A percentile compares a stretch with the other conserved stretches of the same genome.
Evolutionary conservation across 75 land plant genomes (phyloP).

Genomic region (Selaginella tamariscina): DNA sequence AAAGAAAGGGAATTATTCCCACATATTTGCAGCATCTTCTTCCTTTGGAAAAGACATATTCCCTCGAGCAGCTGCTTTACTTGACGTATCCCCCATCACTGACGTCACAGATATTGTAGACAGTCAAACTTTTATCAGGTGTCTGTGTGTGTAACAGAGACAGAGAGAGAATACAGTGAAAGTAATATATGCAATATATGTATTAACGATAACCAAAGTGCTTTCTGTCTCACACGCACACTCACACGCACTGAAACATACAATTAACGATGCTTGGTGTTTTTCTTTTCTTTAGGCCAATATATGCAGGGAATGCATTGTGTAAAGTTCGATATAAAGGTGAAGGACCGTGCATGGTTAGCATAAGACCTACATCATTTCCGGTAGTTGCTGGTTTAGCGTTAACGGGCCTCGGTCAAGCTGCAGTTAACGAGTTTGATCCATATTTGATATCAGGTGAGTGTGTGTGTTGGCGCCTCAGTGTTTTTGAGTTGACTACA

Average conservation of each 20-base stretch:
- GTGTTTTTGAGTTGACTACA: no score
- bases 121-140: constrained; percentile 69
- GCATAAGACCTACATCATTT: constrained; percentile 76
- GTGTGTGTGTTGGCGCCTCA: no score
- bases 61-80: constrained; percentile 82
- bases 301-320: constrained; percentile 96
- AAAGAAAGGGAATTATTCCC: constrained; percentile 44
- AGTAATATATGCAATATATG: no score
- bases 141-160: neutral
- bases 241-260: no score
- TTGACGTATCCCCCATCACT: constrained; percentile 84
- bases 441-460: no score
- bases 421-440: constrained; percentile 55
- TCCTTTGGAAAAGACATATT: constrained; percentile 88
- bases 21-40: constrained; percentile 55
- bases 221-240: no score
- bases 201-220: no score
- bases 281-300: constrained; percentile 47
- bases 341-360: constrained; percentile 63
- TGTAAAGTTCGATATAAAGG: constrained; percentile 66
- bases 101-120: constrained; percentile 60
- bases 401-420: constrained; percentile 23
- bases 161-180: no score
- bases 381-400: constrained; percentile 19
- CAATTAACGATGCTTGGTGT: neutral